Evolutionary conservation across 306 rosid genomes (phyloP).

Genomic region (Albizia julibrissin): DNA sequence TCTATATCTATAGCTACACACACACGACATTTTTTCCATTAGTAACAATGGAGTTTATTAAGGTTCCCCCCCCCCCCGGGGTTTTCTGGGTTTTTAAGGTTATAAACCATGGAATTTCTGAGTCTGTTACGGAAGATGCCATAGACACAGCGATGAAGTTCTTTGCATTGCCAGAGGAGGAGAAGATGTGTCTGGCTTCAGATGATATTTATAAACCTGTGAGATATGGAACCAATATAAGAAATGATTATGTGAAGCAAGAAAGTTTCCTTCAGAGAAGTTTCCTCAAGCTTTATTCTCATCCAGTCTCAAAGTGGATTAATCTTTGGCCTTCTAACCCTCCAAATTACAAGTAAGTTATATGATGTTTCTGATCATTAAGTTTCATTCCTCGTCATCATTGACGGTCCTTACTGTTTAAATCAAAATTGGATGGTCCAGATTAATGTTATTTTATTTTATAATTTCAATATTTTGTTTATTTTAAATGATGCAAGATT

Average conservation of each 20-base stretch:
- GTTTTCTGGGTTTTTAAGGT: neutral
- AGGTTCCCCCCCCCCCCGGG: no score
- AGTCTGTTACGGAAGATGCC: neutral
- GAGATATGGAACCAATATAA: neutral
- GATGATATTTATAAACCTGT: neutral
- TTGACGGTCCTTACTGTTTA: neutral
- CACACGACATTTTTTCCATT: neutral
- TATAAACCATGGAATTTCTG: neutral
- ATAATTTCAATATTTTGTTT: no score
- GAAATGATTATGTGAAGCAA: neutral
- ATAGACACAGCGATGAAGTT: neutral
- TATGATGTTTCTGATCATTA: neutral
- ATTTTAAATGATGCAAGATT: no score
- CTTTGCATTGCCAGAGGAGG: neutral
- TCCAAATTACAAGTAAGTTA: neutral
- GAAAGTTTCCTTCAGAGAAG: neutral
- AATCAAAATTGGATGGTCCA: neutral
- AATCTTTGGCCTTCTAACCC: neutral
- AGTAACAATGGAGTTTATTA: neutral
- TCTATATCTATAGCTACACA: neutral
- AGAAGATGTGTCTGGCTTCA: neutral
- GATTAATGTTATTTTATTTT: no score
- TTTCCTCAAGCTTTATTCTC: neutral
- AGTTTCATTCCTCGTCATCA: neutral
- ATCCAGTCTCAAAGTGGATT: constrained; percentile 1